Evolutionary conservation across 2,329 filamentous ascomycete genomes (phyloP).

Genomic region (Myriosclerotinia scirpicola): DNA sequence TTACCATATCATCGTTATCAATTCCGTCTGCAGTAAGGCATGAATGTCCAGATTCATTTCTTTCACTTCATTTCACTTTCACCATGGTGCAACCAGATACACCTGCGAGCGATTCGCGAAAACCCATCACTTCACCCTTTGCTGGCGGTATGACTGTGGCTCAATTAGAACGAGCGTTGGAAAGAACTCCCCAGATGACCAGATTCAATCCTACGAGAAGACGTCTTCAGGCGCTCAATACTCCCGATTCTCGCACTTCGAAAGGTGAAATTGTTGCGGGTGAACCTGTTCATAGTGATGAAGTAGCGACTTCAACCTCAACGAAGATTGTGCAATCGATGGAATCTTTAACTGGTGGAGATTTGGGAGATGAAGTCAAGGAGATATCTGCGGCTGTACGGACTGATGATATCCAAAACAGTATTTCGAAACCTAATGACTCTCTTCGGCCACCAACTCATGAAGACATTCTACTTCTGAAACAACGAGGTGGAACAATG

Average conservation of each 20-base stretch:
- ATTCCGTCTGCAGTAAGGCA: not conserved
- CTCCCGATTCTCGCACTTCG: not conserved
- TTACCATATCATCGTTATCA: not conserved
- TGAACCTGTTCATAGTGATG: not conserved
- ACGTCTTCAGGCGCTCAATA: not conserved
- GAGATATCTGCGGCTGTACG: not conserved
- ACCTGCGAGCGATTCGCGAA: slow-evolving; percentile 3
- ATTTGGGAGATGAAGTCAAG: not conserved
- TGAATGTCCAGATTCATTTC: not conserved
- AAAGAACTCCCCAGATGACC: slow-evolving; percentile 1
- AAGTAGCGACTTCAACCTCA: not conserved
- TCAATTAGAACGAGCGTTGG: slow-evolving; percentile 1
- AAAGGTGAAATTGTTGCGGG: not conserved
- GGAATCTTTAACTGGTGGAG: not conserved
- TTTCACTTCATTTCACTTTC: not conserved
- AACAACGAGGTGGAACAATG: not conserved
- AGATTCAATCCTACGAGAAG: not conserved
- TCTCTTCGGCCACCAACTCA: no score
- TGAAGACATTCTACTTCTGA: not conserved
- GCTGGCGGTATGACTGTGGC: not conserved
- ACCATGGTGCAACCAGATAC: slow-evolving; percentile 4
- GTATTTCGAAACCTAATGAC: not conserved
- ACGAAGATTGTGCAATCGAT: not conserved
- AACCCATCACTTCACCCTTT: not conserved
- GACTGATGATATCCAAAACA: not conserved